These are phyloP conservation scores for Talaromyces sp. DNA, from an alignment of 2,329 filamentous ascomycete genomes.

Conservation along the genomic window DNA sequence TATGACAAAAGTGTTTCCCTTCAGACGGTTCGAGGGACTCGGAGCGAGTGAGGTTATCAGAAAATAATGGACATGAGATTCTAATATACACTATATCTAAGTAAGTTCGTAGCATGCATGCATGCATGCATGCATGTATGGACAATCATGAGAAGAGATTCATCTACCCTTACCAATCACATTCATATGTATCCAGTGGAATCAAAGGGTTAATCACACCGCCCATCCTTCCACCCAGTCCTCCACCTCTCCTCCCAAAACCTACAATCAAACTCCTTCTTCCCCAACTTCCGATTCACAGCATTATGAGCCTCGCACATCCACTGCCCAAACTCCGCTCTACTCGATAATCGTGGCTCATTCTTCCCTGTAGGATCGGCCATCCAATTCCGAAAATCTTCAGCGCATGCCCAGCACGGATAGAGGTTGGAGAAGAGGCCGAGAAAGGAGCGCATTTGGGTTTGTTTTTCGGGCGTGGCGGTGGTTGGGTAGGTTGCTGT, in stretches of 20 bases:
- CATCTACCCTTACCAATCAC: neutral
- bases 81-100: conserved; percentile 8
- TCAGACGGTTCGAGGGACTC: neutral
- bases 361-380: conserved; percentile 57
- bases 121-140: conserved; percentile 8
- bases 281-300: conserved; percentile 73
- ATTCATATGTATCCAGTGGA: neutral
- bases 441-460: conserved; percentile 75
- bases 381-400: conserved; percentile 86
- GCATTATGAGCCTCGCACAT: conserved; percentile 54
- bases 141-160: conserved; percentile 20
- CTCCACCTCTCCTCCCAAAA: conserved; percentile 94
- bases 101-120: neutral
- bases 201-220: conserved; percentile 49
- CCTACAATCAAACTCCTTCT: conserved; percentile 83
- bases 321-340: conserved; percentile 50
- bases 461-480: conserved; percentile 68
- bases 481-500: conserved; percentile 77
- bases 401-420: conserved; percentile 92
- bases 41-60: neutral
- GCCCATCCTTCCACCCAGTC: conserved; percentile 74
- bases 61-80: neutral
- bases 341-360: conserved; percentile 58
- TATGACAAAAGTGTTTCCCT: conserved; percentile 1
- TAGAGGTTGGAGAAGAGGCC: conserved; percentile 80